These are phyloP conservation scores for Cyberlindnera xylosilytica DNA, from an alignment of 805 yeast species.

Conservation along the genomic window DNA sequence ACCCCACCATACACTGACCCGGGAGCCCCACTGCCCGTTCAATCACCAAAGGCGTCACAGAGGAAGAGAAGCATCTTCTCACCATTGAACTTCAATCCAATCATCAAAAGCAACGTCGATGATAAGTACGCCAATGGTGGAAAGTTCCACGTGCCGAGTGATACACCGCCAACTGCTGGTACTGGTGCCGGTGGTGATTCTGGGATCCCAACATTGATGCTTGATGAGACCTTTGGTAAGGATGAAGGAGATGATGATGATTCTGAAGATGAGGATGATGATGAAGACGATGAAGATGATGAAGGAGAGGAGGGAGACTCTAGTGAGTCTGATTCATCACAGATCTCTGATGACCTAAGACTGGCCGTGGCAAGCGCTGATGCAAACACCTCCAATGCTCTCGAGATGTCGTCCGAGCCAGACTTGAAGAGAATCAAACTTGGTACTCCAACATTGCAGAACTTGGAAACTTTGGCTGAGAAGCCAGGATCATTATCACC, in stretches of 20 bases:
- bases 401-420: constrained; percentile 17
- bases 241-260: constrained; percentile 27
- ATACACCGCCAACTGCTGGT: constrained; percentile 13
- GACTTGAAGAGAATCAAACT: constrained; percentile 18
- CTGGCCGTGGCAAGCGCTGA: neutral
- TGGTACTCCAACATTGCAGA: constrained; percentile 5
- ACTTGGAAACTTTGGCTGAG: constrained; percentile 2
- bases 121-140: constrained; percentile 89
- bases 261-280: constrained; percentile 25
- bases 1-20: constrained; percentile 70
- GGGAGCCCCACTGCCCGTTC: constrained; percentile 76
- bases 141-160: constrained; percentile 60
- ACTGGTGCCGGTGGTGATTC: constrained; percentile 21
- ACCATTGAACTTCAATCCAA: constrained; percentile 78
- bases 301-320: constrained; percentile 22
- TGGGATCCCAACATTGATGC: constrained; percentile 12
- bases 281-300: constrained; percentile 17
- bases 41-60: constrained; percentile 37
- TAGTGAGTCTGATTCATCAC: constrained; percentile 2
- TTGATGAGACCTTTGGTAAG: constrained; percentile 18
- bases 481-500: constrained; percentile 8
- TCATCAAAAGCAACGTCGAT: constrained; percentile 72
- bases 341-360: constrained; percentile 1
- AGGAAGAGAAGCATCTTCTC: constrained; percentile 67
- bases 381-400: neutral